A percentile compares a stretch with the other conserved stretches of the same genome.
These are phyloP conservation scores for Helminthosporium solani DNA, from an alignment of 2,329 filamentous ascomycete species.

Conservation along the genomic window DNA sequence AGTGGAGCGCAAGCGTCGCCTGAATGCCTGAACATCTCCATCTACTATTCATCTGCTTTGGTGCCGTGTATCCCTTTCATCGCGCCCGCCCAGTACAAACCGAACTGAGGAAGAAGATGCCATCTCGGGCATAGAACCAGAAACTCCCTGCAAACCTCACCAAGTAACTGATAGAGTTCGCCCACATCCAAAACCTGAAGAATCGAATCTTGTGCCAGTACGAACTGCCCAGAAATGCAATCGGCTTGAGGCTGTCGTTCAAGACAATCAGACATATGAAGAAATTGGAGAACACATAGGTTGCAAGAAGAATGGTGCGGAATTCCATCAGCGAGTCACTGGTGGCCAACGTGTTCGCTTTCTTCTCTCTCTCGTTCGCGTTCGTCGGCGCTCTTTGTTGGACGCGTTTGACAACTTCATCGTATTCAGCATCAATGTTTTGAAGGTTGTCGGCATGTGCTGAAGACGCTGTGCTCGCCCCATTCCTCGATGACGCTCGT, in stretches of 20 bases:
- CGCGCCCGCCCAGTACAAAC: no score
- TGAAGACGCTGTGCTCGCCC: neutral
- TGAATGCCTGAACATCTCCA: no score
- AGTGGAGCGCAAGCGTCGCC: no score
- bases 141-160: neutral
- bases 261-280: constrained; percentile 2
- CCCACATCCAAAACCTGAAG: constrained; percentile 2
- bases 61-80: no score
- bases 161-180: neutral
- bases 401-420: neutral
- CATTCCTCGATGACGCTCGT: neutral
- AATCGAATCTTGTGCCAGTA: constrained; percentile 3
- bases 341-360: neutral
- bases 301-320: neutral
- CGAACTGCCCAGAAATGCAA: constrained; percentile 1
- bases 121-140: neutral
- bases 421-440: neutral
- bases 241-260: constrained; percentile 1
- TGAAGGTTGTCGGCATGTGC: neutral
- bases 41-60: no score
- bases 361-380: neutral
- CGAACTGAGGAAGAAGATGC: neutral
- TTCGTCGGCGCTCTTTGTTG: neutral
- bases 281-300: constrained; percentile 3
- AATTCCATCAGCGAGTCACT: constrained; percentile 1